Evolutionary conservation across 2,329 filamentous ascomycete species (phyloP).

Genomic region (Trichocomaceae sp.): DNA sequence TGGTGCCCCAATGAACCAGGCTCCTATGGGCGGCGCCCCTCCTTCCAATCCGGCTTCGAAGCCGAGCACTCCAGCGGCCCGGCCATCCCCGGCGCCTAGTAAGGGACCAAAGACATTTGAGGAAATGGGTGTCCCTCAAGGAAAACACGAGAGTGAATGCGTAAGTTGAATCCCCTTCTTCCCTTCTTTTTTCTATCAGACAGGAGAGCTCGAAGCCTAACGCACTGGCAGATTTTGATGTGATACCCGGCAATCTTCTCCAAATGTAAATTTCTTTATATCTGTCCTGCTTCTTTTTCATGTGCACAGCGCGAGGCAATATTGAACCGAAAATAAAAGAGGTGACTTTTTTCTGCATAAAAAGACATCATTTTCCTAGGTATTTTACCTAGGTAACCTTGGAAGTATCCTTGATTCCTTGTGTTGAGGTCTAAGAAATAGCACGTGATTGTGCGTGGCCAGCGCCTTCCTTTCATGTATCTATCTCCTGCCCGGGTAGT

Average conservation of each 20-base stretch:
- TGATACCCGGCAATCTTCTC: constrained; percentile 29
- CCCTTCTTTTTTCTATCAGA: neutral
- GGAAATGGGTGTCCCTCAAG: constrained; percentile 89
- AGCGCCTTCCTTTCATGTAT: neutral
- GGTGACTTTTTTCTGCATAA: neutral
- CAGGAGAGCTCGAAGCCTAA: constrained; percentile 12
- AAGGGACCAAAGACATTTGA: constrained; percentile 94
- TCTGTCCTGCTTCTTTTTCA: neutral
- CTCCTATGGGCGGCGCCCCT: constrained; percentile 8
- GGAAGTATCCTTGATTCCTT: too few species aligned
- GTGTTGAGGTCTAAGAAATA: too few species aligned
- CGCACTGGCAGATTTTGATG: constrained; percentile 32
- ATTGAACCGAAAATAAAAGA: constrained; percentile 9
- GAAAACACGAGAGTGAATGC: constrained; percentile 81
- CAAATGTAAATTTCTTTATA: constrained; percentile 11
- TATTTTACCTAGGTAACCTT: too few species aligned
- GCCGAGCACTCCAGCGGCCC: constrained; percentile 25
- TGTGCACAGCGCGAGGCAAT: constrained; percentile 14
- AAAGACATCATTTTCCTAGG: neutral
- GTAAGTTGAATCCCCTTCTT: constrained; percentile 50
- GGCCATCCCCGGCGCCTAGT: constrained; percentile 35
- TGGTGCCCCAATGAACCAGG: constrained; percentile 12
- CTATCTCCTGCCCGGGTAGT: neutral
- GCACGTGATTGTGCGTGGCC: neutral
- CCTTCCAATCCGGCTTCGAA: constrained; percentile 31